Evolutionary conservation across 2,329 filamentous ascomycete genomes (phyloP).

Genomic region (Ceratocystis albifundus): DNA sequence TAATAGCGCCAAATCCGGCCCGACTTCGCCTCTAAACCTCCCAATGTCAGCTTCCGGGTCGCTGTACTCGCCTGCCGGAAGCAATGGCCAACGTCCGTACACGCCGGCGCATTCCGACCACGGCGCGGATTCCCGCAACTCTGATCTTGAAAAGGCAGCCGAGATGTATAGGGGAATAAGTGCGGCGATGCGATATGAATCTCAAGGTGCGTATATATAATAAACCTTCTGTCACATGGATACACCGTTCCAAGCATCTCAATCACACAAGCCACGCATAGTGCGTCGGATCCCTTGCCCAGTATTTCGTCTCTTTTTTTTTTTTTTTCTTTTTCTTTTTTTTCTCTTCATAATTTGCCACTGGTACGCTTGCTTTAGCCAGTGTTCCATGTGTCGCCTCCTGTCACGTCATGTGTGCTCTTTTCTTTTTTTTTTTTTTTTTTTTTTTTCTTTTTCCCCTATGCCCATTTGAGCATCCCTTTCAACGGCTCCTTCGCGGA

Average conservation of each 20-base stretch:
- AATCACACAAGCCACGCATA: not conserved
- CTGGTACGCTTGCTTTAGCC: not conserved
- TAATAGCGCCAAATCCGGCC: not conserved
- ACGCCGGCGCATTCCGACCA: conserved; percentile 2
- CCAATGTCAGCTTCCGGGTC: not conserved
- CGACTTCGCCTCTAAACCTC: not conserved
- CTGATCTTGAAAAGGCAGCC: conserved; percentile 3
- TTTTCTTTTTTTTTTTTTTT: not conserved
- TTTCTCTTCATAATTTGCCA: not conserved
- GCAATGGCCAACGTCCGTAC: not conserved
- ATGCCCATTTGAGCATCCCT: not conserved
- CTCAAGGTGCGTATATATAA: conserved; percentile 16
- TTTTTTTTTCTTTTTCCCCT: not conserved
- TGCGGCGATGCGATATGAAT: conserved; percentile 19
- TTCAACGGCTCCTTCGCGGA: not conserved
- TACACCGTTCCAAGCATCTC: not conserved
- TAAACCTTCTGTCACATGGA: conserved; percentile 24
- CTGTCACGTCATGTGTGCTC: not conserved
- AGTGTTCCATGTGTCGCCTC: not conserved
- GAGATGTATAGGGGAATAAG: conserved; percentile 20
- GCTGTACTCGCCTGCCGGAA: not conserved
- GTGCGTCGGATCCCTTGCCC: not conserved
- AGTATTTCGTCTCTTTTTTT: not conserved
- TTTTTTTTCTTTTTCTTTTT: no score
- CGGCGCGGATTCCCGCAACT: not conserved